phyloP scores from a whole-genome alignment of 257 asterid species.

The Ehretia macrophylla region DNA sequence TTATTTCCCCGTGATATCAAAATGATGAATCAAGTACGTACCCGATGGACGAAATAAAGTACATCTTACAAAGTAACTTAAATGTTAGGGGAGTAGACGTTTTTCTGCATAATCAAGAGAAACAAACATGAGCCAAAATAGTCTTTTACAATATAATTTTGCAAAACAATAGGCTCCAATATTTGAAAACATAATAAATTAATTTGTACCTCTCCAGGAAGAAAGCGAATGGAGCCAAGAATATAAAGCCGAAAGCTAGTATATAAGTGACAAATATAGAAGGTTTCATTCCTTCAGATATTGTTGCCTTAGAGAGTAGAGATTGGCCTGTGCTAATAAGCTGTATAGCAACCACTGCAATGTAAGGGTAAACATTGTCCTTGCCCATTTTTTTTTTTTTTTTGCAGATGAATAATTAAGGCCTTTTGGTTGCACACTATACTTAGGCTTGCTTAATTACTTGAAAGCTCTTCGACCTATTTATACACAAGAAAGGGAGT shows the following conservation, averaged over 20 bases:
- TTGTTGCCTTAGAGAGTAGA: slow-evolving; percentile 51
- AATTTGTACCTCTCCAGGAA: slow-evolving; percentile 28
- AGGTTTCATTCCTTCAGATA: slow-evolving; percentile 59
- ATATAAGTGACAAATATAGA: slow-evolving; percentile 47
- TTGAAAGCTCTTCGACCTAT: too few species aligned
- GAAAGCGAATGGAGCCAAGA: slow-evolving; percentile 52
- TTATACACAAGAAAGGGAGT: too few species aligned
- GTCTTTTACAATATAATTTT: not conserved
- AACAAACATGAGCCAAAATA: not conserved
- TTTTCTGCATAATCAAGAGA: slow-evolving; percentile 28
- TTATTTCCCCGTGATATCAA: too few species aligned
- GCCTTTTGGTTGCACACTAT: too few species aligned
- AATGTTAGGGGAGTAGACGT: slow-evolving; percentile 31
- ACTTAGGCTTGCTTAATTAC: too few species aligned
- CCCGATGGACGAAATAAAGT: slow-evolving; percentile 46
- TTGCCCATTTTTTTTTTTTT: slow-evolving; percentile 14
- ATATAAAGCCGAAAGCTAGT: slow-evolving; percentile 51
- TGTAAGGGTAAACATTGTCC: slow-evolving; percentile 27
- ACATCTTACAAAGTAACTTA: slow-evolving; percentile 40
- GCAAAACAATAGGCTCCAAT: not conserved
- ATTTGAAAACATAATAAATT: too few species aligned
- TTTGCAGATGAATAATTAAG: too few species aligned
- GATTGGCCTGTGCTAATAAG: slow-evolving; percentile 46
- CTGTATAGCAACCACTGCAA: slow-evolving; percentile 45
- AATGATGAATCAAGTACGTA: slow-evolving; percentile 5